A percentile compares a stretch with the other conserved stretches of the same genome.
Conservation (phyloP, 2,329 filamentous ascomycete genomes). For the Colletotrichum liriopes region DNA sequence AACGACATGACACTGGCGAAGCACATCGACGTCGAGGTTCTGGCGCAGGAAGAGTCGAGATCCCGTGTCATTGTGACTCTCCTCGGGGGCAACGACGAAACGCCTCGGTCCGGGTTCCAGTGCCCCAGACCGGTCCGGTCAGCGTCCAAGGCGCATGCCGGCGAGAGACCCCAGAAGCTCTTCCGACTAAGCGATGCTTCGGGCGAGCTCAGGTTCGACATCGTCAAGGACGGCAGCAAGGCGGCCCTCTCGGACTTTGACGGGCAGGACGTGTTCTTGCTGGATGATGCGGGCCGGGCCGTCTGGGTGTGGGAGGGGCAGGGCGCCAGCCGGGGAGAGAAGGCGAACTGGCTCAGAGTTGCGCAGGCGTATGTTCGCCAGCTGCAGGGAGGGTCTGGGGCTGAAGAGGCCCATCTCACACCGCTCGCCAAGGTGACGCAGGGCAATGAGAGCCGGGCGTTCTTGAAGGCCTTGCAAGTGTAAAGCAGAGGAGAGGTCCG, state of each 20-base stretch:
- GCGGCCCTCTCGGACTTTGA: slow-evolving; percentile 67
- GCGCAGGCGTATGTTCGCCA: slow-evolving; percentile 70
- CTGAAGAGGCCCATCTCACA: slow-evolving; percentile 58
- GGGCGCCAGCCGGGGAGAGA: slow-evolving; percentile 71
- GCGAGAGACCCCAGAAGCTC: slow-evolving; percentile 59
- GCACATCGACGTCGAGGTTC: slow-evolving; percentile 75
- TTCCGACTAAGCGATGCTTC: slow-evolving; percentile 76
- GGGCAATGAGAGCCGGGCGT: slow-evolving; percentile 69
- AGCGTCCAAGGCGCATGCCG: slow-evolving; percentile 43
- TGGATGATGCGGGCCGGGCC: slow-evolving; percentile 69
- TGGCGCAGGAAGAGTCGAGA: slow-evolving; percentile 73
- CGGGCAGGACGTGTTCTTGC: slow-evolving; percentile 73
- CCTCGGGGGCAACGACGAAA: slow-evolving; percentile 64
- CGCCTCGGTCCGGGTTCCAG: slow-evolving; percentile 57
- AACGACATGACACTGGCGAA: slow-evolving; percentile 76
- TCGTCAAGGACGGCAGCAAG: slow-evolving; percentile 69
- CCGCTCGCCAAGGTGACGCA: slow-evolving; percentile 72
- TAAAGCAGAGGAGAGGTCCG: slow-evolving; percentile 18
- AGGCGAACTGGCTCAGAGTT: slow-evolving; percentile 72
- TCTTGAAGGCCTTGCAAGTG: slow-evolving; percentile 63
- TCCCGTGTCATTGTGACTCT: slow-evolving; percentile 70
- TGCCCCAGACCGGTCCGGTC: slow-evolving; percentile 59
- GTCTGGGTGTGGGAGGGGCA: slow-evolving; percentile 79
- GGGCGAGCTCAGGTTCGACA: slow-evolving; percentile 69
- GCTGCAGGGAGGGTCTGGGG: slow-evolving; percentile 53